Conservation (phyloP, 129 eudicot species). For the Chrysanthemum makinoi region DNA sequence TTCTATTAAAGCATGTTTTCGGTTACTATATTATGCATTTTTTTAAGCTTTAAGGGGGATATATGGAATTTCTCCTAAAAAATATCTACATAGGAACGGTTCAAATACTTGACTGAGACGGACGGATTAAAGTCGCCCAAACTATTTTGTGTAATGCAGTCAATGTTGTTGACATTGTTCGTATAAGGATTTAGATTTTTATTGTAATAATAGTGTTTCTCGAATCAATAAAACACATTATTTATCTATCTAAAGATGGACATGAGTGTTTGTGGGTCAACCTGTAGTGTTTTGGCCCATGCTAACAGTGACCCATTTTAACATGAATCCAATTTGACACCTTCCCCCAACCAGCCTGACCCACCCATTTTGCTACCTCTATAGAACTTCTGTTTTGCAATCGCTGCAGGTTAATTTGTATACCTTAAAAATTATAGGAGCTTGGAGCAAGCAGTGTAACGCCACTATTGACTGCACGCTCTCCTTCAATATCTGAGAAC, state of each 20-base stretch:
- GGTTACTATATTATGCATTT: too few relatives aligned
- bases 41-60: too few relatives aligned
- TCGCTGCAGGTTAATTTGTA: constrained; percentile 10
- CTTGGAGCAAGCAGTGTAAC: constrained; percentile 92
- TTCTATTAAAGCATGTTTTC: too few relatives aligned
- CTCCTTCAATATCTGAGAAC: constrained; percentile 86
- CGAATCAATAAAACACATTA: neutral
- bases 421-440: constrained; percentile 50
- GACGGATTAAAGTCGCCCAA: too few relatives aligned
- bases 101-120: too few relatives aligned
- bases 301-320: neutral
- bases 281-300: neutral
- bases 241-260: neutral
- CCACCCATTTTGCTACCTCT: constrained; percentile 8
- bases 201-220: neutral
- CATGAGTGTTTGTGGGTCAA: constrained; percentile 9
- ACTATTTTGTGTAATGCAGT: too few relatives aligned
- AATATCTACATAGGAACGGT: too few relatives aligned
- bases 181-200: neutral
- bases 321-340: neutral
- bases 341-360: neutral
- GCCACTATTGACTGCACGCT: constrained; percentile 82
- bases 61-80: too few relatives aligned
- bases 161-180: too few relatives aligned
- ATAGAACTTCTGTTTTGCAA: neutral